These are phyloP conservation scores for Glebionis coronaria DNA, from an alignment of 129 eudicot genomes.

Conservation along the genomic window DNA sequence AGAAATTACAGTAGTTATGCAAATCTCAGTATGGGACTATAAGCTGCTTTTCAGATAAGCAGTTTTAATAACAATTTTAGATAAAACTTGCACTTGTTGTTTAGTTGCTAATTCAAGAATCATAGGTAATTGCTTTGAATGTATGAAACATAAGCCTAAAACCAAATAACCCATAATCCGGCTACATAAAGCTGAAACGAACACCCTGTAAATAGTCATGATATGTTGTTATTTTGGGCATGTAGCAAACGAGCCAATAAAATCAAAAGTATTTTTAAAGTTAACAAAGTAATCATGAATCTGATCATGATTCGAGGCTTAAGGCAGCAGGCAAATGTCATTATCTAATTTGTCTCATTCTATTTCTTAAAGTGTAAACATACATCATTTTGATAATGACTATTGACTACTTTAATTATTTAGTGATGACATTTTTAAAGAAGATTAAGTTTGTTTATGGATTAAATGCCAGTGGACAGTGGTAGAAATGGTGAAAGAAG, in stretches of 20 bases:
- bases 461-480: too few species aligned
- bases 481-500: neutral
- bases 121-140: too few species aligned
- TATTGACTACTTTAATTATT: neutral
- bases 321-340: neutral
- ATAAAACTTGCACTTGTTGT: too few species aligned
- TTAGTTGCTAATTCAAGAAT: too few species aligned
- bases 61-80: too few species aligned
- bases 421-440: neutral
- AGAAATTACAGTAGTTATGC: too few species aligned
- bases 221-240: neutral
- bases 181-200: too few species aligned
- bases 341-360: constrained; percentile 25
- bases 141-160: too few species aligned
- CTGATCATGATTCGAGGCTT: constrained; percentile 8
- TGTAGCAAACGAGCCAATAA: neutral
- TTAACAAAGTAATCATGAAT: constrained; percentile 1
- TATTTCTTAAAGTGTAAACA: constrained; percentile 8
- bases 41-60: too few species aligned
- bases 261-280: neutral
- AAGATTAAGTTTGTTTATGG: neutral
- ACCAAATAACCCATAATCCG: too few species aligned
- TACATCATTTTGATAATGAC: constrained; percentile 12
- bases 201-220: neutral
- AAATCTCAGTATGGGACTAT: too few species aligned